phyloP scores from a whole-genome alignment of 2,329 filamentous ascomycete genomes.

The Magnaporthiopsis poae region DNA sequence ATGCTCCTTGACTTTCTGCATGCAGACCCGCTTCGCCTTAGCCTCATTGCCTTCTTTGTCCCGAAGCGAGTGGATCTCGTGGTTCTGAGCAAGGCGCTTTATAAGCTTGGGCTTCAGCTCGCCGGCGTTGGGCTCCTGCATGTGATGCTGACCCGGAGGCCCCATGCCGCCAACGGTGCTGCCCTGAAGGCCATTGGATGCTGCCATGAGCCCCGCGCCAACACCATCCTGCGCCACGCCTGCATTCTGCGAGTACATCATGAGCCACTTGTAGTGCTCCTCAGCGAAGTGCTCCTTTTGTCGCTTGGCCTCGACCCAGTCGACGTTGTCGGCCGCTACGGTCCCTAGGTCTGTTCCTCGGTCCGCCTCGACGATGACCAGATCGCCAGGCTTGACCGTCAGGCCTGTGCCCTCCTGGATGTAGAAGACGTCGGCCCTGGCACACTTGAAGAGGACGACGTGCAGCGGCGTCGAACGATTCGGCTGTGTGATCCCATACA shows the following conservation, averaged over 20 bases:
- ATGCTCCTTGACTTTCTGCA: slow-evolving; percentile 92
- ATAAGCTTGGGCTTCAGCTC: slow-evolving; percentile 95
- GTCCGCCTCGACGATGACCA: slow-evolving; percentile 96
- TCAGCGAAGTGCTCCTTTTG: slow-evolving; percentile 85
- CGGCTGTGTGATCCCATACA: slow-evolving; percentile 52
- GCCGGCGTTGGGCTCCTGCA: slow-evolving; percentile 58
- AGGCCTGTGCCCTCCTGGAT: slow-evolving; percentile 91
- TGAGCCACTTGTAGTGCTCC: slow-evolving; percentile 95
- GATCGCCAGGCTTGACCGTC: slow-evolving; percentile 77
- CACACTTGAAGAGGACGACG: slow-evolving; percentile 93
- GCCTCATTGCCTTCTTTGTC: slow-evolving; percentile 97
- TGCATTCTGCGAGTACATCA: slow-evolving; percentile 90
- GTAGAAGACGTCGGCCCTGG: slow-evolving; percentile 90
- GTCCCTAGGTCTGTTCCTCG: slow-evolving; percentile 91
- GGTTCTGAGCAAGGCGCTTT: slow-evolving; percentile 81
- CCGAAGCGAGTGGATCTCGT: slow-evolving; percentile 78
- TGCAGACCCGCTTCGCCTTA: slow-evolving; percentile 91
- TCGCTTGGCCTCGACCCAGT: slow-evolving; percentile 78
- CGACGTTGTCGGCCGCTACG: slow-evolving; percentile 77
- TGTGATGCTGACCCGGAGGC: slow-evolving; percentile 60
- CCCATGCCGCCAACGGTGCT: slow-evolving; percentile 72
- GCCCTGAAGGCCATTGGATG: slow-evolving; percentile 53
- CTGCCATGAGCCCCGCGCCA: slow-evolving; percentile 53
- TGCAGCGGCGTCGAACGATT: slow-evolving; percentile 64
- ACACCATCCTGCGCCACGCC: slow-evolving; percentile 51